Conservation (phyloP, 345 rosid species). For the Hevea brasiliensis region DNA sequence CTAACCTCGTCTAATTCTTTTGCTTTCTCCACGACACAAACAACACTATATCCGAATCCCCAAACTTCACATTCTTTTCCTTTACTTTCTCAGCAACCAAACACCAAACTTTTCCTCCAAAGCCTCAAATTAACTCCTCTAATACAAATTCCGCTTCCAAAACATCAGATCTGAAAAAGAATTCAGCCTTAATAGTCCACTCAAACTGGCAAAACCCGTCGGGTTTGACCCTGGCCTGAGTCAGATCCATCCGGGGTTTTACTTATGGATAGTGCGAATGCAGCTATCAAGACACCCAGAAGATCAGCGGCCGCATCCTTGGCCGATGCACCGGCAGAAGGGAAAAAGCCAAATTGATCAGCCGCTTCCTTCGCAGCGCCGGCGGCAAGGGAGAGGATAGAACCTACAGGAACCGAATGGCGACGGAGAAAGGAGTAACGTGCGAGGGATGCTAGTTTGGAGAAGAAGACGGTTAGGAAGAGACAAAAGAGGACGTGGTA, state of each 20-base stretch:
- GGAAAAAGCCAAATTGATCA: conserved; percentile 78
- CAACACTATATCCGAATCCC: background rate
- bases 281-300: conserved; percentile 64
- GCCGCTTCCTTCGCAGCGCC: conserved; percentile 94
- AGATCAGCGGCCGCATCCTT: conserved; percentile 80
- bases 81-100: conserved; percentile 13
- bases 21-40: background rate
- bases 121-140: background rate
- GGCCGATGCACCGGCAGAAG: conserved; percentile 80
- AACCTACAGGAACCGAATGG: conserved; percentile 60
- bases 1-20: conserved; percentile 15
- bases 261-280: conserved; percentile 35
- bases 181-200: background rate
- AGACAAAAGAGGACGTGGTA: conserved; percentile 87
- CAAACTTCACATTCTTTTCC: conserved; percentile 2
- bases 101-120: background rate
- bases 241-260: conserved; percentile 12
- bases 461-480: conserved; percentile 58
- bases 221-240: conserved; percentile 32
- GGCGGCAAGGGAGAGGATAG: conserved; percentile 66
- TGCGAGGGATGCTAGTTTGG: conserved; percentile 51
- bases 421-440: conserved; percentile 57
- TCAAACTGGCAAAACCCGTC: conserved; percentile 59
- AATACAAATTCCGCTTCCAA: background rate
- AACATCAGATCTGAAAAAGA: background rate